These are phyloP conservation scores for Penicillium waksmanii DNA, from an alignment of 495 filamentous ascomycete genomes.

Conservation along the genomic window DNA sequence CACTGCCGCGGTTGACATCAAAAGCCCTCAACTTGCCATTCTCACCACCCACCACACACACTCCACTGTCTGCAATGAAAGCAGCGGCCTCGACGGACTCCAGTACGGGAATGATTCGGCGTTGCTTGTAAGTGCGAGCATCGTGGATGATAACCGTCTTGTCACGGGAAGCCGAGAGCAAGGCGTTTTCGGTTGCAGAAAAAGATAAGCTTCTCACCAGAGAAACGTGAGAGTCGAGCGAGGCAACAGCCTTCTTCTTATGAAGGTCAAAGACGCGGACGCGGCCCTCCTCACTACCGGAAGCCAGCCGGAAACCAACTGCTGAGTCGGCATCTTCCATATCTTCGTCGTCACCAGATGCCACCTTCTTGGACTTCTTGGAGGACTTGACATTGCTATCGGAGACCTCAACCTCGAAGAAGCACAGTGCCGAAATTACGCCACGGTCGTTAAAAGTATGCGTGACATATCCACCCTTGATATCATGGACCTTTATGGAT, in stretches of 20 bases:
- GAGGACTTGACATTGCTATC: constrained; percentile 36
- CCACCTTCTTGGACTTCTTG: constrained; percentile 42
- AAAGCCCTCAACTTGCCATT: constrained; percentile 82
- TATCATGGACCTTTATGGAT: constrained; percentile 95
- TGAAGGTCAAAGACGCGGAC: constrained; percentile 89
- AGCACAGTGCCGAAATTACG: constrained; percentile 85
- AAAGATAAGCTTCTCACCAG: constrained; percentile 85
- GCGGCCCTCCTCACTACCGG: constrained; percentile 90
- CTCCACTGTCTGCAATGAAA: constrained; percentile 68
- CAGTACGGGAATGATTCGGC: constrained; percentile 79
- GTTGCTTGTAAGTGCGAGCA: constrained; percentile 78
- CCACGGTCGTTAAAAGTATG: constrained; percentile 95
- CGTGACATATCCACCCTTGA: constrained; percentile 85
- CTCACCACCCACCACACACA: constrained; percentile 85
- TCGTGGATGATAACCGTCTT: constrained; percentile 94
- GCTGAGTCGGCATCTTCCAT: constrained; percentile 46
- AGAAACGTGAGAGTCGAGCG: constrained; percentile 89
- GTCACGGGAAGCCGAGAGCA: constrained; percentile 91
- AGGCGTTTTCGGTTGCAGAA: constrained; percentile 67
- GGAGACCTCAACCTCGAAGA: constrained; percentile 70
- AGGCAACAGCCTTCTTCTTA: constrained; percentile 74
- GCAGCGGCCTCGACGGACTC: constrained; percentile 84
- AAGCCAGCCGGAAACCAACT: constrained; percentile 76
- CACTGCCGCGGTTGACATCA: constrained; percentile 72
- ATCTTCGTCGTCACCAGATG: constrained; percentile 37